A percentile compares a stretch with the other conserved stretches of the same genome.
These are phyloP conservation scores for Cercospora sojina DNA, from an alignment of 2,329 filamentous ascomycete genomes.

Conservation along the genomic window DNA sequence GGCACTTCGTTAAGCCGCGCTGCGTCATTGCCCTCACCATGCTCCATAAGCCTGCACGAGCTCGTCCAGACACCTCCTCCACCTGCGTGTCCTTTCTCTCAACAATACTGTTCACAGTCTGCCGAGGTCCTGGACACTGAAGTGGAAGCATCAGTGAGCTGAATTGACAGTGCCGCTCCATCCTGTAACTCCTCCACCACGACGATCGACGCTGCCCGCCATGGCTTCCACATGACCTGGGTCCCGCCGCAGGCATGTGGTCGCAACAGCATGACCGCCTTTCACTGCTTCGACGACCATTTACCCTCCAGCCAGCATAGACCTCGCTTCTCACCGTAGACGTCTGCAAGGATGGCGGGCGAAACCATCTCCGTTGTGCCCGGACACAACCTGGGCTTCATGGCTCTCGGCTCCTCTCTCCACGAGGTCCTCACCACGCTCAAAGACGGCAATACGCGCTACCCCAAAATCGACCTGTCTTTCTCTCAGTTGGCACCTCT, in stretches of 20 bases:
- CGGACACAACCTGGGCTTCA: constrained; percentile 40
- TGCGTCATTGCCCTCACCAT: not conserved
- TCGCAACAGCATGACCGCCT: constrained; percentile 12
- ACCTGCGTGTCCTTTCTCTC: not conserved
- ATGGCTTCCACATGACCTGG: constrained; percentile 14
- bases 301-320: constrained; percentile 1
- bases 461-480: constrained; percentile 77
- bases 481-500: constrained; percentile 77
- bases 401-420: constrained; percentile 85
- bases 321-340: constrained; percentile 1
- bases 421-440: constrained; percentile 85
- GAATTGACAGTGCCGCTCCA: not conserved
- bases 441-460: constrained; percentile 80
- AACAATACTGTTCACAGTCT: not conserved
- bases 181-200: not conserved
- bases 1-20: not conserved
- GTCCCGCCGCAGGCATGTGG: constrained; percentile 7
- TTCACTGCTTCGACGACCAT: not conserved
- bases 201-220: constrained; percentile 1
- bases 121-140: not conserved
- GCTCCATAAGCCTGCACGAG: not conserved
- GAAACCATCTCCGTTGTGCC: constrained; percentile 27
- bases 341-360: constrained; percentile 8
- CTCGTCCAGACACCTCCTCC: constrained; percentile 1
- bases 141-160: not conserved